These are phyloP conservation scores for Aspergillus floridensis DNA, from an alignment of 2,329 filamentous ascomycete genomes.

Conservation along the genomic window DNA sequence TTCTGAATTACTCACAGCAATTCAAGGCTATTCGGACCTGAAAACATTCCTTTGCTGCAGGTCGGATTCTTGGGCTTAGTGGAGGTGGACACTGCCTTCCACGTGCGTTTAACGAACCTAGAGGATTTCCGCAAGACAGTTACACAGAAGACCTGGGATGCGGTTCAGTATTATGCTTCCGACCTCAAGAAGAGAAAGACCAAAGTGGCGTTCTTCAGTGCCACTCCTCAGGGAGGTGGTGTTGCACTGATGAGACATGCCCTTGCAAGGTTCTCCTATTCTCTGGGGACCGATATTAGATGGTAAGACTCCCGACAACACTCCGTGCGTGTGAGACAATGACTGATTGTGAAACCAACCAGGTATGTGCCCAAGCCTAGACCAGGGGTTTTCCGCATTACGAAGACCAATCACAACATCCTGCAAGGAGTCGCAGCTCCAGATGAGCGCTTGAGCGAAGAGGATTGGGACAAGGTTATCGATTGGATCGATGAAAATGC, in stretches of 20 bases:
- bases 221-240: slow-evolving; percentile 77
- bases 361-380: slow-evolving; percentile 74
- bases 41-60: slow-evolving; percentile 63
- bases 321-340: not conserved
- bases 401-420: slow-evolving; percentile 86
- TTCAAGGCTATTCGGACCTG: slow-evolving; percentile 67
- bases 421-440: slow-evolving; percentile 72
- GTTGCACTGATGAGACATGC: slow-evolving; percentile 81
- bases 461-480: slow-evolving; percentile 62
- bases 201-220: slow-evolving; percentile 75
- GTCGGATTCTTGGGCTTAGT: slow-evolving; percentile 68
- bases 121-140: slow-evolving; percentile 63
- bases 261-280: slow-evolving; percentile 66
- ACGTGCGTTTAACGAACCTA: slow-evolving; percentile 58
- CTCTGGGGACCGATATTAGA: slow-evolving; percentile 65
- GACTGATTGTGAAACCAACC: slow-evolving; percentile 1
- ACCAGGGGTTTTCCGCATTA: slow-evolving; percentile 76
- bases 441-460: slow-evolving; percentile 60
- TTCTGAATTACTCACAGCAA: slow-evolving; percentile 13
- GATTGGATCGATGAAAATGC: slow-evolving; percentile 74
- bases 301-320: slow-evolving; percentile 58
- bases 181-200: slow-evolving; percentile 62
- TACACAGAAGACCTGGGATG: slow-evolving; percentile 60
- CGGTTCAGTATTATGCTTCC: slow-evolving; percentile 61
- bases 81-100: slow-evolving; percentile 66